Evolutionary conservation across 305 asterid genomes (phyloP), one percentile per base, ranked within the genome.

Genomic region (Fraxinus xanthoxyloides): DNA sequence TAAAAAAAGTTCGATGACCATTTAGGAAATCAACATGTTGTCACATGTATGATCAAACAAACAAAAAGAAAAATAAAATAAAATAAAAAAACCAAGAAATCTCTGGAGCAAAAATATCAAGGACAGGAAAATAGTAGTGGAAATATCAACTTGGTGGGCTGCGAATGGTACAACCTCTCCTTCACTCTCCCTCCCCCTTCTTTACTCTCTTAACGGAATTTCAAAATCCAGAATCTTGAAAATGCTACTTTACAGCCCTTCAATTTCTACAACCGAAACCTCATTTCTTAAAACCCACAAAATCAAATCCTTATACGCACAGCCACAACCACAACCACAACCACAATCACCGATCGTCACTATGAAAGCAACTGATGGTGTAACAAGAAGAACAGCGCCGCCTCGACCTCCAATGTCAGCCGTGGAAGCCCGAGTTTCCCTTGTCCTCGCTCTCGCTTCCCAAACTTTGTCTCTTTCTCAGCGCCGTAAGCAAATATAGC

Each of bases 401-500:
- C 35, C 73, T 6, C 28, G 67, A 21, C 13, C 81, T 26, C 35
- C 87, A 51, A 79, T 85, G 76, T 85, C 94, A 7, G 83, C 92
- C 70, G n/a, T 85, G 6, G 93, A 93, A 86, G 77, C 93, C 72
- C 90, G 97, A 30, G 40, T 92, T 59, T 94, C 97, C 21, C 97
- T 94, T 65, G 87, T 94, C 81, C 38, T 86, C 35, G 98, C 98
- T 51, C 92, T 94, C 31, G 95, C 96, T 23, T 86, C 92, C 30
- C 98, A 94, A 81, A 84, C 96, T 67, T 84, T 88, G 56, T 80
- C 91, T 30, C 89, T 91, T 82, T 91, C 98, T 40, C 97, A 89
- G 82, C 95, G 97, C 80, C 76, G 98, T 93, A 90, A 88, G 82
- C 28, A 82, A 56, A 34, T 26, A 4, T 1, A 19, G 31, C 46